phyloP scores from a whole-genome alignment of 225 moss, liverwort and hornwort genomes.

The Physcomitrellopsis africana region DNA sequence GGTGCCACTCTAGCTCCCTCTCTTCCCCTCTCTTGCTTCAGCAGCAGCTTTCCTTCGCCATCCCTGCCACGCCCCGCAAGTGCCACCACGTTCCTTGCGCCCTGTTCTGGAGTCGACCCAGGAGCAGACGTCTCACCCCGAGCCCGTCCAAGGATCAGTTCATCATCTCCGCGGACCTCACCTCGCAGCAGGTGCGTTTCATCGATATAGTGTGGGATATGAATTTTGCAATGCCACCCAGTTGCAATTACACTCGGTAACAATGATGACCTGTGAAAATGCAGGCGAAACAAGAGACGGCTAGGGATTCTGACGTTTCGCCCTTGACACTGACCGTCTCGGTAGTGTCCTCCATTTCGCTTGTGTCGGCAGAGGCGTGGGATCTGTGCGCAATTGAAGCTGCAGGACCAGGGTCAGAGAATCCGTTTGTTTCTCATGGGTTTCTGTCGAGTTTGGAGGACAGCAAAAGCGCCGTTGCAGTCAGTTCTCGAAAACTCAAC shows the following conservation, averaged over 20 bases:
- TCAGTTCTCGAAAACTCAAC: slow-evolving; percentile 40
- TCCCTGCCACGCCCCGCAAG: slow-evolving; percentile 26
- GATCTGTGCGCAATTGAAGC: slow-evolving; percentile 91
- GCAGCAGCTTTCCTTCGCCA: slow-evolving; percentile 22
- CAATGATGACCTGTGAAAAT: slow-evolving; percentile 3
- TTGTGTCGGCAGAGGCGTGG: slow-evolving; percentile 80
- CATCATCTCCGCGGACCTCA: slow-evolving; percentile 46
- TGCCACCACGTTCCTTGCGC: slow-evolving; percentile 34
- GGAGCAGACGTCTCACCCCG: slow-evolving; percentile 40
- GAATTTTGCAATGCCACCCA: background rate
- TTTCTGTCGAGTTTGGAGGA: slow-evolving; percentile 95
- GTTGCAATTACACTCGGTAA: background rate
- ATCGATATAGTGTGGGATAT: background rate
- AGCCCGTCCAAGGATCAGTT: slow-evolving; percentile 35
- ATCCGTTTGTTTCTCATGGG: slow-evolving; percentile 87
- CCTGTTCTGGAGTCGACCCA: slow-evolving; percentile 48
- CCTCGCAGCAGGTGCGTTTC: slow-evolving; percentile 39
- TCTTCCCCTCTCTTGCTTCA: slow-evolving; percentile 31
- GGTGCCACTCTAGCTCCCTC: slow-evolving; percentile 19
- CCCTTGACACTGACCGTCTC: slow-evolving; percentile 87
- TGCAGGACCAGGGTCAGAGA: slow-evolving; percentile 63
- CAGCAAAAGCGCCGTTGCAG: slow-evolving; percentile 91
- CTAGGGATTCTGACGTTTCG: slow-evolving; percentile 40
- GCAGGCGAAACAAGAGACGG: slow-evolving; percentile 54
- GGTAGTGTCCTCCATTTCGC: slow-evolving; percentile 85